A percentile compares a stretch with the other conserved stretches of the same genome.
Evolutionary conservation across 441 rosid species (phyloP).

Genomic region (Mallotus repandus): DNA sequence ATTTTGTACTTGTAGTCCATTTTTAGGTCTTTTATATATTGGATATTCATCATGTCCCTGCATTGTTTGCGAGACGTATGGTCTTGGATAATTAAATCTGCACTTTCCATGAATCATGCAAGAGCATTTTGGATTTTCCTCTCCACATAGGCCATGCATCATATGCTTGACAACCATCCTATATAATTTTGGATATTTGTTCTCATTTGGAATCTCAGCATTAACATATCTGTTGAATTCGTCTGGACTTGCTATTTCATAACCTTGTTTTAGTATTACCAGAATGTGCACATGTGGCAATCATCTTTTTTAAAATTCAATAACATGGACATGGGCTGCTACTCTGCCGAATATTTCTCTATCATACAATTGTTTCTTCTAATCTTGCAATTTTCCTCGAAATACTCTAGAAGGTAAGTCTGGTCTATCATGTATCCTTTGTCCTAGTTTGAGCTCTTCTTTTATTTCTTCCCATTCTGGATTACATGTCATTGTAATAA

Average conservation of each 20-base stretch:
- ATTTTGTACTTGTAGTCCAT: too few relatives aligned
- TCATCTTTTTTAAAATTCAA: background rate
- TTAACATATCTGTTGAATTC: background rate
- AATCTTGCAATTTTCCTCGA: background rate
- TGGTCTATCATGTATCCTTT: background rate
- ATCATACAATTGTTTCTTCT: background rate
- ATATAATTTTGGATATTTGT: background rate
- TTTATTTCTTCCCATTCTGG: background rate
- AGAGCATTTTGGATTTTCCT: background rate
- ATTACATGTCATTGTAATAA: too few relatives aligned
- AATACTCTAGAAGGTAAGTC: background rate
- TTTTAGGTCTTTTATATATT: too few relatives aligned
- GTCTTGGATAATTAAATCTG: too few relatives aligned
- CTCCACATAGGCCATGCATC: slow-evolving; percentile 1
- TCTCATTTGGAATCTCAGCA: background rate
- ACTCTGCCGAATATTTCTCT: background rate
- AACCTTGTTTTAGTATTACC: background rate
- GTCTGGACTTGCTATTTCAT: background rate
- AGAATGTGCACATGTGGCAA: background rate
- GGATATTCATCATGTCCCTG: too few relatives aligned
- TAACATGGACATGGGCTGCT: background rate
- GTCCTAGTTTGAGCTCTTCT: background rate
- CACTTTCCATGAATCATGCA: background rate
- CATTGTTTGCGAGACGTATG: too few relatives aligned
- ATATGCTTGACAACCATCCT: background rate